Base-by-base conservation (phyloP, 2,329 filamentous ascomycete species). In the Bipolaris cookei region DNA sequence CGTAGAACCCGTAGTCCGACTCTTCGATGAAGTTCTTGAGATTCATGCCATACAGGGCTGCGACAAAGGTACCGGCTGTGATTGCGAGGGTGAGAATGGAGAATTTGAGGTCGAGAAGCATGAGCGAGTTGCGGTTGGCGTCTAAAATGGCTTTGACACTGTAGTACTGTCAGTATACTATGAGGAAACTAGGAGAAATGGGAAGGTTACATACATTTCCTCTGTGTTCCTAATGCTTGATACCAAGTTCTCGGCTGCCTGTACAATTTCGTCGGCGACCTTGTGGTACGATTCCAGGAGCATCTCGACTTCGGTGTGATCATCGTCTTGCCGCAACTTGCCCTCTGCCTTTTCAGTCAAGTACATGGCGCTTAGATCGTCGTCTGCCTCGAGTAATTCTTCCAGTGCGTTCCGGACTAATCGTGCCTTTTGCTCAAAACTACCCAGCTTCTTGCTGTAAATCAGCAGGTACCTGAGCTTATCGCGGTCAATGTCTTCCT, bases 31-130 rank as follows among this genome's bases (percentile, higher is more conserved):
- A 98, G 78, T 98, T 98, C 75, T 97, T 96, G 63, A 99, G 82
- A 80, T 99, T 99, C 93, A 98, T 98, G 68, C 95, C 95, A 83
- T 98, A 99, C n/a, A 99, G 87, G n/a, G 93, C 93, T 7, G 95
- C 96, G 69, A 97, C 85, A 73, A 98, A 96, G 47, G 95, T 97
- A 53, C 95, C 95, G 73, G 93, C 92, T 52, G 92, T 94, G 45
- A 98, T 87, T n/a, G 93, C 92, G 4, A 99, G 86, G 1, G 95
- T 98, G 55, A 92, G 91, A 58, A 99, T 93, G 73, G 90, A 95
- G 80, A 98, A 97, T 74, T 96, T 97, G 67, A 99, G 88, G 63
- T 98, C 95, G 30, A 98, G 85, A 16, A 99, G 84, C 95, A 99
- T 99, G 64, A 99, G 90, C 7, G 92, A 90, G 80, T 99, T 99